A percentile compares a stretch with the other conserved stretches of the same genome.
Conservation (phyloP, 1,284 basidiomycete species). For the Ganoderma lingzhi region DNA sequence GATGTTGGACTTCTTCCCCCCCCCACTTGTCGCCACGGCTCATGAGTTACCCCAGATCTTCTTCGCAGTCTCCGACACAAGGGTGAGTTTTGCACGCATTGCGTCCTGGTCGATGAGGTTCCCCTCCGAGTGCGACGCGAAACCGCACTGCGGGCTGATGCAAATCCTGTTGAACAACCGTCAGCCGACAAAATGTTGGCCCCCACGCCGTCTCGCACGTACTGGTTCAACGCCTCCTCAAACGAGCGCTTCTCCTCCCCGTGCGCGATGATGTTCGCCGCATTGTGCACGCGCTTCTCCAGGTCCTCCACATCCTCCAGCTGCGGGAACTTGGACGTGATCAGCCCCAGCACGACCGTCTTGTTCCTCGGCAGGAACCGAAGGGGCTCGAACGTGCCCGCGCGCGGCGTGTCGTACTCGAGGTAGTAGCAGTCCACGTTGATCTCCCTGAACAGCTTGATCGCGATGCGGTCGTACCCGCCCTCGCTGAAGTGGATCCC, state of each 20-base stretch:
- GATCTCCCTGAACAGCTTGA: conserved; percentile 75
- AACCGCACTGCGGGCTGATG: conserved; percentile 81
- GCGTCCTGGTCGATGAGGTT: conserved; percentile 67
- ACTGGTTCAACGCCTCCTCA: conserved; percentile 69
- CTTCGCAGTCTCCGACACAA: conserved; percentile 61
- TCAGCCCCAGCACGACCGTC: conserved; percentile 75
- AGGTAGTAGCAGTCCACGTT: conserved; percentile 83
- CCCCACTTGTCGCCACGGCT: neutral
- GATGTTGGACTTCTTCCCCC: too few relatives aligned
- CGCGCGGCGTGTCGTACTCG: conserved; percentile 82
- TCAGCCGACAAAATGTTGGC: conserved; percentile 1
- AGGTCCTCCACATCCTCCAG: conserved; percentile 71
- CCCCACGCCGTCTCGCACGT: conserved; percentile 35
- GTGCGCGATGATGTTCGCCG: conserved; percentile 64
- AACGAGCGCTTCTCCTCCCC: conserved; percentile 60
- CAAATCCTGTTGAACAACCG: conserved; percentile 53
- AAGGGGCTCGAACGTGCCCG: conserved; percentile 76
- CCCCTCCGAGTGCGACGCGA: conserved; percentile 73
- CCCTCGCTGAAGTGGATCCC: conserved; percentile 78
- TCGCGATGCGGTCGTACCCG: conserved; percentile 78
- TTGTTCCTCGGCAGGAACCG: conserved; percentile 73
- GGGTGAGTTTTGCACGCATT: conserved; percentile 55
- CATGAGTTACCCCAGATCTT: conserved; percentile 53
- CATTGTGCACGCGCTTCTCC: conserved; percentile 67
- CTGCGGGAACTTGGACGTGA: conserved; percentile 75